Conservation (phyloP, 108 stramenopile genomes). For the Nannochloropsis granulata region DNA sequence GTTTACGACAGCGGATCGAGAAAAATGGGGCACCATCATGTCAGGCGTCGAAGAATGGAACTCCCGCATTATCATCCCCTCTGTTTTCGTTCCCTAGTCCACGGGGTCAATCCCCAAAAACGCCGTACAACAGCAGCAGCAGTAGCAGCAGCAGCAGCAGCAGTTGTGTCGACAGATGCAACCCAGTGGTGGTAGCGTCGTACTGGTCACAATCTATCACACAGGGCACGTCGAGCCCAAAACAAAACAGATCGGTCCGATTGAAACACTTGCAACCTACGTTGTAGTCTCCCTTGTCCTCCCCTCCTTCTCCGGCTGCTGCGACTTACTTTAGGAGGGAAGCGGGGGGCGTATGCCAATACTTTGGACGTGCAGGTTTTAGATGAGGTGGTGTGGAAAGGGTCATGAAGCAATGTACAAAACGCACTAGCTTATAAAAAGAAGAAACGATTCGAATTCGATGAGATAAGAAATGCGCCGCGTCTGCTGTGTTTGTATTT, state of each 20-base stretch:
- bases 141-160: not conserved
- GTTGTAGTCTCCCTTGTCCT: slow-evolving; percentile 4
- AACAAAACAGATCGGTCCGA: not conserved
- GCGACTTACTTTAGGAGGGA: not conserved
- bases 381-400: too few species aligned
- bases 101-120: not conserved
- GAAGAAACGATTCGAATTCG: too few species aligned
- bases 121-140: not conserved
- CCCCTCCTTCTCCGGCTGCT: slow-evolving; percentile 2
- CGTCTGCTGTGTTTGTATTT: too few species aligned
- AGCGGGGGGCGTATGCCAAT: too few species aligned
- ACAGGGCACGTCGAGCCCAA: not conserved
- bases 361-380: too few species aligned
- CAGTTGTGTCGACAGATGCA: not conserved
- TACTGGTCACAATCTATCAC: not conserved
- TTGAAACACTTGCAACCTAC: slow-evolving; percentile 9
- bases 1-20: not conserved
- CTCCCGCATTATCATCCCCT: slow-evolving; percentile 2
- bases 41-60: not conserved
- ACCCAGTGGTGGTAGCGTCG: not conserved
- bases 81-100: not conserved
- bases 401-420: too few species aligned
- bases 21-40: not conserved
- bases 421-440: too few species aligned
- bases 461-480: too few species aligned